phyloP scores from a whole-genome alignment of 441 rosid genomes.

The Kokia cookei region DNA sequence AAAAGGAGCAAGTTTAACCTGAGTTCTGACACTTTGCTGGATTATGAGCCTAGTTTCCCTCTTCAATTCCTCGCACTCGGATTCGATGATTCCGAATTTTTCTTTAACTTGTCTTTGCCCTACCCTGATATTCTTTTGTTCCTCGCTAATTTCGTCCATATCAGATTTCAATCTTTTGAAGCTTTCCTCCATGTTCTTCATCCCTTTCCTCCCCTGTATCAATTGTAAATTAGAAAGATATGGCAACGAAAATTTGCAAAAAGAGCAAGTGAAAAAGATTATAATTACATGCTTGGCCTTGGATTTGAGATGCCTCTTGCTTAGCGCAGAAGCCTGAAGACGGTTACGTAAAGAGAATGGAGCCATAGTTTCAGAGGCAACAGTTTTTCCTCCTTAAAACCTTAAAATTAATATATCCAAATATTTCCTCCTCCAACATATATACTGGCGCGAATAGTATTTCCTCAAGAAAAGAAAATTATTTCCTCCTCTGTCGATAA shows the following conservation, averaged over 20 bases:
- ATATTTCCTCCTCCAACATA: too few relatives aligned
- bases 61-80: neutral
- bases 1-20: neutral
- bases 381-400: neutral
- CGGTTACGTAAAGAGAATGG: neutral
- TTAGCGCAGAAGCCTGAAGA: neutral
- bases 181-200: neutral
- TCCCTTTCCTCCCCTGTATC: neutral
- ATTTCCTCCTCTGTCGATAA: too few relatives aligned
- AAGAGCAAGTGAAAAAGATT: neutral
- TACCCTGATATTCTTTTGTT: neutral
- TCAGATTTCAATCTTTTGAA: neutral
- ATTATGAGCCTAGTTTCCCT: conserved; percentile 2
- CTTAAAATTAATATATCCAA: neutral
- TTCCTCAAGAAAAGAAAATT: too few relatives aligned
- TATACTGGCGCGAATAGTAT: too few relatives aligned
- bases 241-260: neutral
- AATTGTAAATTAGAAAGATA: neutral
- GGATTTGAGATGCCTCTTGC: neutral
- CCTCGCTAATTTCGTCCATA: neutral
- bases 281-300: neutral
- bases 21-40: neutral
- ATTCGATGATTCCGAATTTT: neutral
- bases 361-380: neutral
- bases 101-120: conserved; percentile 3